These are phyloP conservation scores for Trichoderma atrobrunneum DNA, from an alignment of 2,329 filamentous ascomycete genomes.

Conservation along the genomic window DNA sequence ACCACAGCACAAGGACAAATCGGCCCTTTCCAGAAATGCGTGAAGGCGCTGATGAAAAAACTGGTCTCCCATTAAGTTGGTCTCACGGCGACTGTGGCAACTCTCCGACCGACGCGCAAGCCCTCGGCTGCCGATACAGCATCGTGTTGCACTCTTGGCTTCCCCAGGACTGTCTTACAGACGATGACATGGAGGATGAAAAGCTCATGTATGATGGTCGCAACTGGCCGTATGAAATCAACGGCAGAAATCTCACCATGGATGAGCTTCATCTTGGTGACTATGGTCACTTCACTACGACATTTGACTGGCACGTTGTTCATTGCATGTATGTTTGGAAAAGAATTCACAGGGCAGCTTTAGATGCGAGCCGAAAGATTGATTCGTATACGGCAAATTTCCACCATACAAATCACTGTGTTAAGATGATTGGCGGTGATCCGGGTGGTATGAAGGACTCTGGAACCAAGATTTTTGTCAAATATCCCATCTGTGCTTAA, in stretches of 20 bases:
- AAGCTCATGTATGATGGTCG: slow-evolving; percentile 24
- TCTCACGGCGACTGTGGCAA: slow-evolving; percentile 25
- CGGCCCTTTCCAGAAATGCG: slow-evolving; percentile 15
- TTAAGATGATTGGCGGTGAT: slow-evolving; percentile 23
- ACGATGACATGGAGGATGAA: slow-evolving; percentile 25
- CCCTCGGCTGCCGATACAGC: slow-evolving; percentile 20
- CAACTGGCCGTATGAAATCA: slow-evolving; percentile 21
- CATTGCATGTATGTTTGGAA: slow-evolving; percentile 27
- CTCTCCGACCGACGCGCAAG: slow-evolving; percentile 22
- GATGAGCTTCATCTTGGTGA: slow-evolving; percentile 21
- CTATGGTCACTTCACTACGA: slow-evolving; percentile 22
- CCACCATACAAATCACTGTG: slow-evolving; percentile 25
- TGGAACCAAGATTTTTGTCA: slow-evolving; percentile 25
- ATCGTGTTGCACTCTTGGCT: slow-evolving; percentile 27
- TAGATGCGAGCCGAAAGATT: slow-evolving; percentile 21
- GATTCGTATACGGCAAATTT: slow-evolving; percentile 26
- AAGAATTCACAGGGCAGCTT: slow-evolving; percentile 23
- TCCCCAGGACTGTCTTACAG: slow-evolving; percentile 22
- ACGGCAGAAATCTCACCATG: slow-evolving; percentile 22
- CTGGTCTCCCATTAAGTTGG: slow-evolving; percentile 18
- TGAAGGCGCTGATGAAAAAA: slow-evolving; percentile 20
- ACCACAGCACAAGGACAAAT: neutral
- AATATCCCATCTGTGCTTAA: slow-evolving; percentile 23
- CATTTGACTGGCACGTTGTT: slow-evolving; percentile 25
- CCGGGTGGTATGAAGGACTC: slow-evolving; percentile 20